Evolutionary conservation across 257 asterid species (phyloP), one percentile per base, ranked within the genome.

Genomic region (Phtheirospermum japonicum): DNA sequence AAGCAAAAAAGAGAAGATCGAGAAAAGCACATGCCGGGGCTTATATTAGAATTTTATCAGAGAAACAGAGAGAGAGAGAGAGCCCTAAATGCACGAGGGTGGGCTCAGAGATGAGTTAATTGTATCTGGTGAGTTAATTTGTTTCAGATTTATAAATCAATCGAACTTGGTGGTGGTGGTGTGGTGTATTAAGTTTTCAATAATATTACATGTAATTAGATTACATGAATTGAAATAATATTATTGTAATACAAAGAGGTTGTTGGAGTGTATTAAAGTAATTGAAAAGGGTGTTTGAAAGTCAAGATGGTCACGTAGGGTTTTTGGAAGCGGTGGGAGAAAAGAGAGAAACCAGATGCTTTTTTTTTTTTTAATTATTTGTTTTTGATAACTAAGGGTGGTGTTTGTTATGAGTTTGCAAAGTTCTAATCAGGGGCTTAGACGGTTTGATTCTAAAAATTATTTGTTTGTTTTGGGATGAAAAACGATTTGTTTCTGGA

Each of bases 1-100:
- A 73, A 81, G 81, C 95, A 83, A 81, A 83, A 79, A 1, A 40
- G 78, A 83, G 79, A 79, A 77, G 17, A 77, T 69, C 75, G 85
- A 69, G 73, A 80, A 82, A 63, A 53, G 85, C 83, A 82, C 84
- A 82, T 84, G 79, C 45, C n/a, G 49, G 64, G 79, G 76, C 79
- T 74, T 73, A 81, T 69, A 81, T 65, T 81, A 75, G 87, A 76
- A 85, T 78, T 77, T 76, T 70, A n/a, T n/a, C n/a, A n/a, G n/a
- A n/a, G n/a, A 65, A 23, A 74, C 80, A 79, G 62, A 69, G 57
- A 53, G 65, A n/a, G n/a, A n/a, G n/a, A 51, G 30, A 60, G 74
- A 74, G 28, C 80, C 81, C 83, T 74, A 57, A 83, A 79, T 81
- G 85, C 85, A 74, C 76, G 69, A 75, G 74, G 66, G 75, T 59